Base-by-base conservation (phyloP, 2,329 filamentous ascomycete species). In the Sarocladiaceae sp. region DNA sequence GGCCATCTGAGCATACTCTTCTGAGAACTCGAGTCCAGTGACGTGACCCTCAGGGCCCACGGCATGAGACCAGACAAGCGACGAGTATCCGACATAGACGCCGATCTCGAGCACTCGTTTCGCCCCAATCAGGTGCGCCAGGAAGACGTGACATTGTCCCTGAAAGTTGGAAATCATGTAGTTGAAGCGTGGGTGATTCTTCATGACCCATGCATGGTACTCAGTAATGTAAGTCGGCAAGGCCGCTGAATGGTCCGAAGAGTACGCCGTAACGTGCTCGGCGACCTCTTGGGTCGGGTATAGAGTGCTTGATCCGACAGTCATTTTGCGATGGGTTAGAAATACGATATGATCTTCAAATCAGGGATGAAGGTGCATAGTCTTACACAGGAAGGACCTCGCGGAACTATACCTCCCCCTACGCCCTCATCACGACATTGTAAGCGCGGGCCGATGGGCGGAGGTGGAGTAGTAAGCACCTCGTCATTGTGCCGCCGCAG, bases 61-160 rank as follows among this genome's bases (percentile, higher is more conserved):
- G 26, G 72, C 74, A 20, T 78, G 67, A 2, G 73, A 62, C 74
- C 74, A 78, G 15, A 73, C 66, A 58, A 77, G 66, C 57, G 67
- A 64, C n/a, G 74, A 77, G 62, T 75, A 77, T 36, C 75, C 74
- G 20, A 74, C 64, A 54, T 73, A 78, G 52, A 77, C 72, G 36
- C 75, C 75, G 31, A 78, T 66, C 54, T 78, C 75, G 49, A 78
- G 69, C 15, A 77, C 73, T 59, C 69, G 60, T 60, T 71, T 73
- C 31, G 73, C 71, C 0, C 71, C 71, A 25, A 71, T 62, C 2
- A 67, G 58, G 47, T 67, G 65, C 11, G 73, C 68, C 2, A 77
- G 64, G 56, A 74, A 71, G 40, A 70, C 57, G 22, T 72, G 64
- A 29, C 64, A 65, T 60, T 73, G 69, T 3, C 67, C 67, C 60